Evolutionary conservation across 331 rosid species (phyloP), one percentile per base, ranked within the genome.

Genomic region (Spiraea crenata): DNA sequence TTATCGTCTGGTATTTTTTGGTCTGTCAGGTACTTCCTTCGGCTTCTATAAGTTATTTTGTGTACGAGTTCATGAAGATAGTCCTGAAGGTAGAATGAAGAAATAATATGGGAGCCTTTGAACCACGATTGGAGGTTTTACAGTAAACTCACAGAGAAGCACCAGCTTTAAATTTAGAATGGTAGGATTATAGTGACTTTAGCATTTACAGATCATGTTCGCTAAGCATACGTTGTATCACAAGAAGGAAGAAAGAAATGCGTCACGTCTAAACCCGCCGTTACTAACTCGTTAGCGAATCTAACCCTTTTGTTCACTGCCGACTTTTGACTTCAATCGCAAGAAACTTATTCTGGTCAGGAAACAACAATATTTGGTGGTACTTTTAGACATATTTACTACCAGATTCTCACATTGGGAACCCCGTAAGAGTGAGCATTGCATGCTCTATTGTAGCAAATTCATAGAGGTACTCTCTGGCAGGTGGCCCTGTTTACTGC

Each of bases 31-130:
- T 95, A 51, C 99, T 95, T 76, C 99, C 99, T 47, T 95, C 99
- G 9, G 99, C 99, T 48, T 67, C 99, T 65, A 87, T 88, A 63
- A 91, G 99, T 81, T 95, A 86, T 82, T 89, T 91, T 68, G 97
- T 95, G 73, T 95, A 95, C 10, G 99, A 95, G 85, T 95, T 79
- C 85, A 91, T 89, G 99, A 95, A 95, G 88, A 83, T 95, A 61
- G 93, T 91, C 65, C 92, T 95, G 74, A 81, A 89, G 84, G 99
- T 95, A 77, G 97, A 91, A 85, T 95, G 86, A 85, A 74, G 68
- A 57, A 74, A 35, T 63, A 71, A 3, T 14, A 77, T 46, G 49
- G 48, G 79, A 82, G 62, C 59, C 11, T 71, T 70, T 20, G 63
- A 74, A 69, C 74, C 20, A 61, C 6, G 72, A 57, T 67, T 65